Evolutionary conservation across 306 rosid species (phyloP).

Genomic region (Trifolium subterraneum): DNA sequence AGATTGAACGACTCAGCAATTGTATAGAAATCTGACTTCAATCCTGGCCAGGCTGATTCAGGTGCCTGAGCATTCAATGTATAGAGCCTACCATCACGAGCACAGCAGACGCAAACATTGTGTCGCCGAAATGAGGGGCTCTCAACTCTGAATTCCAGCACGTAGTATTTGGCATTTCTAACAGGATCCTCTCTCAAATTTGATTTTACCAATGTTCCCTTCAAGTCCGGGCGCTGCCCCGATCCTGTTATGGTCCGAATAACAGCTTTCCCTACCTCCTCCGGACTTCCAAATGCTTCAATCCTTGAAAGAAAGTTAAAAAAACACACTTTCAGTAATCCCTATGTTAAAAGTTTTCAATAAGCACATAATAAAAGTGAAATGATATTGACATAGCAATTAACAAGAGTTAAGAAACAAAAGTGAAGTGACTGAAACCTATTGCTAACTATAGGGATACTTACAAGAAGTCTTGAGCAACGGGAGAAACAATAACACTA

Average conservation of each 20-base stretch:
- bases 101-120: conserved; percentile 79
- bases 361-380: neutral
- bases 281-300: conserved; percentile 86
- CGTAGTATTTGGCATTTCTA: conserved; percentile 60
- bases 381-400: neutral
- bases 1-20: conserved; percentile 76
- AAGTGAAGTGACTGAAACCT: neutral
- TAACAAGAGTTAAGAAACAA: neutral
- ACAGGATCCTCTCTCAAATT: conserved; percentile 62
- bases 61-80: conserved; percentile 95
- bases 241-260: conserved; percentile 68
- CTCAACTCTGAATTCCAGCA: conserved; percentile 82
- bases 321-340: neutral
- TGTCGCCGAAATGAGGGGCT: conserved; percentile 67
- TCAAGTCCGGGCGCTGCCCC: conserved; percentile 60
- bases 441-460: conserved; percentile 13
- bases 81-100: conserved; percentile 62
- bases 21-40: conserved; percentile 61
- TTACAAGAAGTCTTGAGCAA: conserved; percentile 83
- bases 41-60: conserved; percentile 67
- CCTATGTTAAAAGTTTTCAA: neutral
- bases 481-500: conserved; percentile 79
- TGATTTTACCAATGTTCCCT: conserved; percentile 68
- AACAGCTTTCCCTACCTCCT: conserved; percentile 87
- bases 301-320: conserved; percentile 52